Percentiles rank a stretch among this genome's conserved stretches.
phyloP scores from a whole-genome alignment of 441 rosid species.

The Eutrema salsugineum region DNA sequence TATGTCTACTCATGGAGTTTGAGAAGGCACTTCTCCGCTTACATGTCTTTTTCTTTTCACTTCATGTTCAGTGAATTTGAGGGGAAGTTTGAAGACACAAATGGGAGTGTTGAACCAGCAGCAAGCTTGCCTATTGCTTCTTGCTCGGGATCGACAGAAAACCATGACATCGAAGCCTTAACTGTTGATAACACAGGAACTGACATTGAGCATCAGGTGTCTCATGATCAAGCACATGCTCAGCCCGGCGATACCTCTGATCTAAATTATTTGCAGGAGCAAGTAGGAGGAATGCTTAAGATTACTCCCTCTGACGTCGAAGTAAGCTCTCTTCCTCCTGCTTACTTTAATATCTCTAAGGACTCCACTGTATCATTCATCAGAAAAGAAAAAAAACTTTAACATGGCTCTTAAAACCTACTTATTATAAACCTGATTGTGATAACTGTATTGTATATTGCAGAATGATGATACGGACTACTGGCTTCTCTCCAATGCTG shows the following conservation, averaged over 20 bases:
- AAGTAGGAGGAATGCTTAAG: constrained; percentile 78
- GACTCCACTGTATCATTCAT: not conserved
- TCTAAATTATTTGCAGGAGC: constrained; percentile 60
- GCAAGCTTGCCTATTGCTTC: constrained; percentile 48
- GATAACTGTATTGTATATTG: constrained; percentile 22
- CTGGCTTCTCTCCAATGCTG: constrained; percentile 85
- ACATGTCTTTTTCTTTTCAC: constrained; percentile 5
- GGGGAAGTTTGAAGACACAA: constrained; percentile 75
- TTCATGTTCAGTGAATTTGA: constrained; percentile 69
- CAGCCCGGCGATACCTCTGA: constrained; percentile 41
- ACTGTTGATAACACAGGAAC: constrained; percentile 36
- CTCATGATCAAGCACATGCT: constrained; percentile 27
- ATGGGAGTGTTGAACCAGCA: constrained; percentile 50
- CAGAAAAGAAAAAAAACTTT: not conserved
- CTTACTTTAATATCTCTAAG: not conserved
- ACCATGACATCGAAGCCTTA: constrained; percentile 39
- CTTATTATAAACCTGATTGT: not conserved
- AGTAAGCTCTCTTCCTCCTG: constrained; percentile 53
- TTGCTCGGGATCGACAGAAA: constrained; percentile 54
- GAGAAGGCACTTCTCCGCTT: not conserved
- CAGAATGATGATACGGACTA: constrained; percentile 80
- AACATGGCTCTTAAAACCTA: not conserved
- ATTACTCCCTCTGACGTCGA: constrained; percentile 74
- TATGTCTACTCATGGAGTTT: not conserved
- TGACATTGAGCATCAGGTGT: constrained; percentile 38